A percentile compares a stretch with the other conserved stretches of the same genome.
phyloP scores from a whole-genome alignment of 1,284 basidiomycete genomes.

The Xerocomus amazonicus region DNA sequence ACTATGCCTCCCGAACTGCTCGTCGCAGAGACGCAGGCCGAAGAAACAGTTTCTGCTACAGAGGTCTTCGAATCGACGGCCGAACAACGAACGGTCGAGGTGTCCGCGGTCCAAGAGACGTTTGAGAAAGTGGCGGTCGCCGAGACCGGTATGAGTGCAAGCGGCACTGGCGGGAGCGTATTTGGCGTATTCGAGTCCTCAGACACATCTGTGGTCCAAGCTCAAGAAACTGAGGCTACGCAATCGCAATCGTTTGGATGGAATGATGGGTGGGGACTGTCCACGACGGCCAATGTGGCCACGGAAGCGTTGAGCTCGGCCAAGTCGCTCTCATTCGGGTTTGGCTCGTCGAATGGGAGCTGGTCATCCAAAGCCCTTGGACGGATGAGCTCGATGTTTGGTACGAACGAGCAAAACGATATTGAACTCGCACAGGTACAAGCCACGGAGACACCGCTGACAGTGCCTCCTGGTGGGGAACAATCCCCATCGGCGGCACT shows the following conservation, averaged over 20 bases:
- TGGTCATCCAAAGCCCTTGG: neutral
- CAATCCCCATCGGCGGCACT: neutral
- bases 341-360: neutral
- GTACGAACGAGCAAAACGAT: neutral
- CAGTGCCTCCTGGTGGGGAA: neutral
- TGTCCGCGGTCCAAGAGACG: conserved; percentile 4
- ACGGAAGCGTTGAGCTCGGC: neutral
- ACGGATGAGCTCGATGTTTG: conserved; percentile 7
- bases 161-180: neutral
- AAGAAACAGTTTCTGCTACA: neutral
- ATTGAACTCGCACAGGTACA: conserved; percentile 11
- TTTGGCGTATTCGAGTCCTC: neutral
- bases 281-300: neutral
- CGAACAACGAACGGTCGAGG: conserved; percentile 6
- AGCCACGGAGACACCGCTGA: neutral
- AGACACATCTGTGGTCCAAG: neutral
- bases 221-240: neutral
- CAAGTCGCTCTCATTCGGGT: conserved; percentile 9
- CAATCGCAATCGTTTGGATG: neutral
- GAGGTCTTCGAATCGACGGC: conserved; percentile 3
- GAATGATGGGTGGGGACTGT: neutral
- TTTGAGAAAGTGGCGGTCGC: conserved; percentile 5
- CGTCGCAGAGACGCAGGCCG: conserved; percentile 2
- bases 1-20: conserved; percentile 22
- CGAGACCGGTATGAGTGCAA: neutral